Percentiles rank a stretch among this genome's conserved stretches.
phyloP scores from a whole-genome alignment of 2,329 filamentous ascomycete genomes.

The Penicillium sp. region DNA sequence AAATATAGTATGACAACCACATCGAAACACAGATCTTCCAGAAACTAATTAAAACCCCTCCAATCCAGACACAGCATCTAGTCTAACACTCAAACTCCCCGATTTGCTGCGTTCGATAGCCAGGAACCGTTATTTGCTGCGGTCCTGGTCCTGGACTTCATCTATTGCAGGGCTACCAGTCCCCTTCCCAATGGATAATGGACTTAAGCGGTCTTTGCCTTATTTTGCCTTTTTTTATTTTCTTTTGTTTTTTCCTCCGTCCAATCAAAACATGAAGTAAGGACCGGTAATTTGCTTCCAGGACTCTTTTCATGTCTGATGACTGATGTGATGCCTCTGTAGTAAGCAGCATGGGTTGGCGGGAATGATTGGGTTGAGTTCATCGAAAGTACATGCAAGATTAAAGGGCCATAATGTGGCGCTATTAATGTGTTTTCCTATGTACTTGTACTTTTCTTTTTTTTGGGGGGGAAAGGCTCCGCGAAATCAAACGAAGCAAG shows the following conservation, averaged over 20 bases:
- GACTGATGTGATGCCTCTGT: not conserved
- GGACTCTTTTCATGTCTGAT: not conserved
- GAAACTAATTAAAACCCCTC: not conserved
- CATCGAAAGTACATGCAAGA: not conserved
- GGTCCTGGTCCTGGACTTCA: constrained; percentile 13
- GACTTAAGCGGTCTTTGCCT: not conserved
- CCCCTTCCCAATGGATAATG: constrained; percentile 7
- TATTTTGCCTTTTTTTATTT: not conserved
- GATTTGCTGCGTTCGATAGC: constrained; percentile 15
- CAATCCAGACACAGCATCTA: not conserved
- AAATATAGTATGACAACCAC: not conserved
- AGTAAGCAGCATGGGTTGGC: not conserved
- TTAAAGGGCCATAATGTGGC: not conserved
- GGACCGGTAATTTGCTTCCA: not conserved
- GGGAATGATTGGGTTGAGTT: not conserved
- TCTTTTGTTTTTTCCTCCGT: not conserved
- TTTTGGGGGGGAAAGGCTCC: constrained; percentile 5
- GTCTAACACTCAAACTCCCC: constrained; percentile 14
- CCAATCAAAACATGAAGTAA: not conserved
- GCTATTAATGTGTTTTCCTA: not conserved
- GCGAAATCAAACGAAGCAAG: constrained; percentile 5
- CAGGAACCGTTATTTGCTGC: constrained; percentile 27
- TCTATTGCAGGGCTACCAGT: constrained; percentile 14
- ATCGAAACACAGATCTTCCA: not conserved
- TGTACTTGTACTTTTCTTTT: no score